Evolutionary conservation across 2,329 filamentous ascomycete species (phyloP).

Genomic region (Mycosphaerella arachidis): DNA sequence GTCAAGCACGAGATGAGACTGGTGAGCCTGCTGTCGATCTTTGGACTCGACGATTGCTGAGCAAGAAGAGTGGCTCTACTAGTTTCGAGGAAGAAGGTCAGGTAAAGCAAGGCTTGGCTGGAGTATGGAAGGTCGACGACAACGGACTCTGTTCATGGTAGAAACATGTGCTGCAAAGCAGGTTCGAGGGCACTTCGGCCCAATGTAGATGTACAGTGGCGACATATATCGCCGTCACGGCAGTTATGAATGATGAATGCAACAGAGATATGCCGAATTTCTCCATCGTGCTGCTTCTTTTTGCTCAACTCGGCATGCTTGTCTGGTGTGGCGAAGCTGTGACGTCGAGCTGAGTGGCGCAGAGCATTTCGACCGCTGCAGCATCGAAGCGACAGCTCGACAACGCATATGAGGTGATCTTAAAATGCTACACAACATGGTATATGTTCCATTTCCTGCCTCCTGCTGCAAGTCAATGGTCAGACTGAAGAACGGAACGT

Average conservation of each 20-base stretch:
- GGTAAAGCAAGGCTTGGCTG: conserved; percentile 63
- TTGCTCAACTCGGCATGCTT: too few relatives aligned
- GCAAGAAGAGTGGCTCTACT: conserved; percentile 38
- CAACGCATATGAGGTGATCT: not conserved
- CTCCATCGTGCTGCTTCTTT: not conserved
- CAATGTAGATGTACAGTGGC: not conserved
- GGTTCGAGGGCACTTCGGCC: not conserved
- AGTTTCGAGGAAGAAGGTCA: conserved; percentile 10
- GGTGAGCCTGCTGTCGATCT: conserved; percentile 78
- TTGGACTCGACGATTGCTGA: conserved; percentile 57
- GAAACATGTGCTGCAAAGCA: conserved; percentile 34
- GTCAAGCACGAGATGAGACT: conserved; percentile 94
- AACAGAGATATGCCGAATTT: not conserved
- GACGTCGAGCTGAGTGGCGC: not conserved
- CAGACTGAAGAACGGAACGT: not conserved
- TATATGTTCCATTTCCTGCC: not conserved
- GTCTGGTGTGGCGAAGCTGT: not conserved
- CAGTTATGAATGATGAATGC: not conserved
- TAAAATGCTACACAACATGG: not conserved
- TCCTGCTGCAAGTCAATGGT: not conserved
- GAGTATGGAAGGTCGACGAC: conserved; percentile 85
- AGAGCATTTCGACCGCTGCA: not conserved
- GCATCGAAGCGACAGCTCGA: not conserved
- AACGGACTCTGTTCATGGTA: conserved; percentile 42
- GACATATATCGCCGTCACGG: not conserved